Evolutionary conservation across 306 rosid genomes (phyloP).

Genomic region (Comarum palustre): DNA sequence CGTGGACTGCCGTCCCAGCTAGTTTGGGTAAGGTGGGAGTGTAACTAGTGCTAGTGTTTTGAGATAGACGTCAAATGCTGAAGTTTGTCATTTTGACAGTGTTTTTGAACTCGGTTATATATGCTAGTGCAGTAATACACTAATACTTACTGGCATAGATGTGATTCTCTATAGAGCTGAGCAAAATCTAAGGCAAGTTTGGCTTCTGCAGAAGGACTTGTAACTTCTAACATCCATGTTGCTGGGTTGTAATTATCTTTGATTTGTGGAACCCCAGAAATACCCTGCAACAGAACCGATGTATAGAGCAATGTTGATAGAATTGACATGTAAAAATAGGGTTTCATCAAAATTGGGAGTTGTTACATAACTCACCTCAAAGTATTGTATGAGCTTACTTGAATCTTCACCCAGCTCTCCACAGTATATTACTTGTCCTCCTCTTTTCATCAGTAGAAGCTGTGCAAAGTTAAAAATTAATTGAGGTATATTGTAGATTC

Average conservation of each 20-base stretch:
- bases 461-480: slow-evolving; percentile 9
- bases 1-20: not conserved
- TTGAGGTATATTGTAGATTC: no score
- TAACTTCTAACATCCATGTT: slow-evolving; percentile 40
- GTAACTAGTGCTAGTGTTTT: not conserved
- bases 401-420: slow-evolving; percentile 52
- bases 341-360: not conserved
- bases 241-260: slow-evolving; percentile 41
- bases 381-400: slow-evolving; percentile 40
- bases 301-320: not conserved
- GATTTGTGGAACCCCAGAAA: slow-evolving; percentile 32
- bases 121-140: not conserved
- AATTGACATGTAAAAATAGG: not conserved
- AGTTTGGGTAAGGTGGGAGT: not conserved
- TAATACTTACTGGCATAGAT: slow-evolving; percentile 15
- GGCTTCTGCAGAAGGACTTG: slow-evolving; percentile 20
- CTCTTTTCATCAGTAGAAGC: slow-evolving; percentile 52
- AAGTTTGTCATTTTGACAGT: no score
- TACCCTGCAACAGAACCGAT: slow-evolving; percentile 3
- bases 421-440: slow-evolving; percentile 51
- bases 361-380: slow-evolving; percentile 36
- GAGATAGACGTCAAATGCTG: not conserved
- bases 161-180: slow-evolving; percentile 25
- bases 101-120: not conserved
- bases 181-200: slow-evolving; percentile 26